Conservation (phyloP, 2,329 filamentous ascomycete species). For the Hypoxylon sp. region DNA sequence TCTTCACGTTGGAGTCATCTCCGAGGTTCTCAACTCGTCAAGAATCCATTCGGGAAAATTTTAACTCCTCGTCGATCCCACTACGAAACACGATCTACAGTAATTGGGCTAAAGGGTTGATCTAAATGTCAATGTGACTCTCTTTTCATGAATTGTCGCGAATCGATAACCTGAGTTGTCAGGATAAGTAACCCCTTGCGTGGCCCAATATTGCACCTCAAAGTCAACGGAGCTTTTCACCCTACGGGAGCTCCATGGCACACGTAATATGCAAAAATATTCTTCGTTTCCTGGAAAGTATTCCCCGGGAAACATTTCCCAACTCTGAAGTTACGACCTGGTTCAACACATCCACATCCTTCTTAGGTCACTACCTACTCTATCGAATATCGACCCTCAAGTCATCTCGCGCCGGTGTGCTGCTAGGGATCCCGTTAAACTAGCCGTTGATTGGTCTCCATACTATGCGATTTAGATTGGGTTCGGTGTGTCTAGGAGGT, state of each 20-base stretch:
- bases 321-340: neutral
- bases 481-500: neutral
- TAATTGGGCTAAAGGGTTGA: neutral
- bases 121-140: constrained; percentile 10
- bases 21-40: constrained; percentile 2
- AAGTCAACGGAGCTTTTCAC: constrained; percentile 16
- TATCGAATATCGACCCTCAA: neutral
- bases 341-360: neutral
- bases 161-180: constrained; percentile 10
- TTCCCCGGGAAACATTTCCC: neutral
- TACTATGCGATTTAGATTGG: neutral
- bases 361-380: neutral
- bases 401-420: constrained; percentile 1
- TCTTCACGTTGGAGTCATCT: neutral
- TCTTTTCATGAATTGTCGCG: constrained; percentile 1
- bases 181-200: constrained; percentile 22
- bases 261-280: neutral
- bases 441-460: neutral
- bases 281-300: neutral
- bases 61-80: constrained; percentile 7
- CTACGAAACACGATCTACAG: constrained; percentile 12
- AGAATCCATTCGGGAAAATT: constrained; percentile 4
- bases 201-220: neutral
- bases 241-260: neutral
- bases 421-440: constrained; percentile 1